A percentile compares a stretch with the other conserved stretches of the same genome.
Conservation (phyloP, 2,329 filamentous ascomycete species). For the Emydomyces testavorans region DNA sequence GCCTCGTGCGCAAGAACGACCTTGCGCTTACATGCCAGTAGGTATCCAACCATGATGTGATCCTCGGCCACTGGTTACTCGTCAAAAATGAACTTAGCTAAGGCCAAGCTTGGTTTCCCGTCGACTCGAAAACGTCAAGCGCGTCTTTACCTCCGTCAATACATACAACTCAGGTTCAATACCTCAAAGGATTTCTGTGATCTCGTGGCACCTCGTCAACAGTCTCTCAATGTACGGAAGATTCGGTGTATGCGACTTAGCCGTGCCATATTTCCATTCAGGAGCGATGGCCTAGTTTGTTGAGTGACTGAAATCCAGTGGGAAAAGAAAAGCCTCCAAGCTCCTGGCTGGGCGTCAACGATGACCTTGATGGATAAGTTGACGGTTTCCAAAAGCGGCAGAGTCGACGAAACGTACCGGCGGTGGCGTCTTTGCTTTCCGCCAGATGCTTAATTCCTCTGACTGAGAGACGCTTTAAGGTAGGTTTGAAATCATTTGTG, state of each 20-base stretch:
- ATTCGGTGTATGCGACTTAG: slow-evolving; percentile 49
- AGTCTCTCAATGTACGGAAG: slow-evolving; percentile 41
- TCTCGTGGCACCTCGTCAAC: slow-evolving; percentile 34
- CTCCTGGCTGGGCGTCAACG: slow-evolving; percentile 26
- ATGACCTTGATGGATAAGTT: slow-evolving; percentile 26
- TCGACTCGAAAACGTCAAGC: slow-evolving; percentile 39
- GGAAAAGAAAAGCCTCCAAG: slow-evolving; percentile 27
- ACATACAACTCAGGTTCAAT: slow-evolving; percentile 43
- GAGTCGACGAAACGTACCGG: slow-evolving; percentile 50
- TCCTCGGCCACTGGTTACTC: slow-evolving; percentile 41
- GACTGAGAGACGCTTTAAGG: slow-evolving; percentile 38
- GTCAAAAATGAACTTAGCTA: slow-evolving; percentile 49
- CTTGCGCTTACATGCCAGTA: slow-evolving; percentile 19
- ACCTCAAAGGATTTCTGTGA: slow-evolving; percentile 41
- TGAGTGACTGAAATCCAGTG: slow-evolving; percentile 25
- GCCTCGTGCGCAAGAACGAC: not conserved
- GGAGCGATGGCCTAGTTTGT: slow-evolving; percentile 34
- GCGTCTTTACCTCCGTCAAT: slow-evolving; percentile 49
- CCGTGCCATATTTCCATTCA: slow-evolving; percentile 40
- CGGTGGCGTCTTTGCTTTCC: slow-evolving; percentile 30
- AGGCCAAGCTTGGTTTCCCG: slow-evolving; percentile 49
- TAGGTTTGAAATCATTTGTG: slow-evolving; percentile 43
- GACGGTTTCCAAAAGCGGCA: slow-evolving; percentile 41
- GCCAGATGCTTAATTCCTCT: slow-evolving; percentile 34
- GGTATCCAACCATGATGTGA: slow-evolving; percentile 34